A percentile compares a stretch with the other conserved stretches of the same genome.
These are phyloP conservation scores for Castanea mollissima DNA, from an alignment of 306 rosid species.

Conservation along the genomic window DNA sequence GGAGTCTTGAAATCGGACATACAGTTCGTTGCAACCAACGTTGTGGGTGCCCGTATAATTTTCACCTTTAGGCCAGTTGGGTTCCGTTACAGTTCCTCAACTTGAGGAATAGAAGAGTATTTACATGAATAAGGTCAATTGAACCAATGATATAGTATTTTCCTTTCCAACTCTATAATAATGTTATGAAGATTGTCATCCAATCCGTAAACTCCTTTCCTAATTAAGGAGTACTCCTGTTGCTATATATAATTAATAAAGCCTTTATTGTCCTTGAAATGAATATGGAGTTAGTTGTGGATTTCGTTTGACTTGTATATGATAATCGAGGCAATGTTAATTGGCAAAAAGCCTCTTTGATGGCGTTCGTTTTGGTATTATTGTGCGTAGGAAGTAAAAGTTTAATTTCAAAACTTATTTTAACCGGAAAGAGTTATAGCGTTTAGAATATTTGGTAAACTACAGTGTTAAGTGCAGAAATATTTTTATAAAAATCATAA, in stretches of 20 bases:
- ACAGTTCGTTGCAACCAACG: background rate
- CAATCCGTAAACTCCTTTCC: background rate
- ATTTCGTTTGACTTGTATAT: too few relatives aligned
- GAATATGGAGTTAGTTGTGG: too few relatives aligned
- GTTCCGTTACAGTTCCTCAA: background rate
- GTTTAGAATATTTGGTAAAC: too few relatives aligned
- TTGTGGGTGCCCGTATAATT: constrained; percentile 9
- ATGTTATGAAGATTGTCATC: background rate
- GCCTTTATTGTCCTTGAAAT: background rate
- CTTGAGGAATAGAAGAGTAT: too few relatives aligned
- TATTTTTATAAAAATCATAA: too few relatives aligned
- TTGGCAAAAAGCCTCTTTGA: too few relatives aligned
- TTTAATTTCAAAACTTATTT: too few relatives aligned
- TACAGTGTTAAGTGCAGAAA: too few relatives aligned
- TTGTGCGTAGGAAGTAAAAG: too few relatives aligned
- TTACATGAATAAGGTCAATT: background rate
- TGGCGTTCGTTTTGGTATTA: too few relatives aligned
- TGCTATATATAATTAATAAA: background rate
- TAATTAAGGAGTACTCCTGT: background rate
- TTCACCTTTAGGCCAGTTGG: constrained; percentile 8
- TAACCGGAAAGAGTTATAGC: too few relatives aligned
- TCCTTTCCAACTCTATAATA: background rate
- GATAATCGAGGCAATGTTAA: too few relatives aligned
- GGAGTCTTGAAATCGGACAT: constrained; percentile 12
- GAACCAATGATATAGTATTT: background rate